These are phyloP conservation scores for Diaporthe vaccinii DNA, from an alignment of 2,329 filamentous ascomycete species.

Conservation along the genomic window DNA sequence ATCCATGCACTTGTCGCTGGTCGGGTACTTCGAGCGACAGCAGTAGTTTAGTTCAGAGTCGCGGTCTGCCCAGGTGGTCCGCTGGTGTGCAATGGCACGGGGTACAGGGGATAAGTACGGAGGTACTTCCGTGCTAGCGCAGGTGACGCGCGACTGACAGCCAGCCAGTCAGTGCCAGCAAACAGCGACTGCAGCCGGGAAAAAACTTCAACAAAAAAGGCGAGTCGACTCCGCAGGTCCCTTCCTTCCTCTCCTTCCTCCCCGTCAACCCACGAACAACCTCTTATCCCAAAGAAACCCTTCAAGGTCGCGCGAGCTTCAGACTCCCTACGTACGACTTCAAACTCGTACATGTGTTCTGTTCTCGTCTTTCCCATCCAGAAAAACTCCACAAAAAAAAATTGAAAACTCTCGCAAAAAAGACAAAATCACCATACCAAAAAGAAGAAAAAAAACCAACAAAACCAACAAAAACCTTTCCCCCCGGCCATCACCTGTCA, in stretches of 20 bases:
- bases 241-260: slow-evolving; percentile 52
- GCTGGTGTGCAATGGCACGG: background rate
- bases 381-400: slow-evolving; percentile 73
- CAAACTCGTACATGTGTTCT: slow-evolving; percentile 68
- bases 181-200: slow-evolving; percentile 23
- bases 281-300: slow-evolving; percentile 60
- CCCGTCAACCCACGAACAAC: slow-evolving; percentile 57
- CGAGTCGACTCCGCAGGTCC: slow-evolving; percentile 26
- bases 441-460: slow-evolving; percentile 36
- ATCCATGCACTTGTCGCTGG: background rate
- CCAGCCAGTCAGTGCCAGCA: slow-evolving; percentile 34
- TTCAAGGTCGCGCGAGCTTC: slow-evolving; percentile 61
- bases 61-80: background rate
- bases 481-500: slow-evolving; percentile 30
- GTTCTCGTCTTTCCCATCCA: slow-evolving; percentile 67
- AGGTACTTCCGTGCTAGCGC: slow-evolving; percentile 34
- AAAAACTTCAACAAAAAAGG: slow-evolving; percentile 41
- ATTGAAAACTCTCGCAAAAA: slow-evolving; percentile 68
- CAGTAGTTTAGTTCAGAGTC: background rate
- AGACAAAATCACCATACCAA: slow-evolving; percentile 42
- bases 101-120: background rate
- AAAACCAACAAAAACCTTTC: slow-evolving; percentile 28
- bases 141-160: slow-evolving; percentile 32
- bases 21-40: background rate
- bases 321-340: slow-evolving; percentile 63